Conservation (phyloP, 2,329 filamentous ascomycete genomes). For the Emmonsiellopsis sp. region DNA sequence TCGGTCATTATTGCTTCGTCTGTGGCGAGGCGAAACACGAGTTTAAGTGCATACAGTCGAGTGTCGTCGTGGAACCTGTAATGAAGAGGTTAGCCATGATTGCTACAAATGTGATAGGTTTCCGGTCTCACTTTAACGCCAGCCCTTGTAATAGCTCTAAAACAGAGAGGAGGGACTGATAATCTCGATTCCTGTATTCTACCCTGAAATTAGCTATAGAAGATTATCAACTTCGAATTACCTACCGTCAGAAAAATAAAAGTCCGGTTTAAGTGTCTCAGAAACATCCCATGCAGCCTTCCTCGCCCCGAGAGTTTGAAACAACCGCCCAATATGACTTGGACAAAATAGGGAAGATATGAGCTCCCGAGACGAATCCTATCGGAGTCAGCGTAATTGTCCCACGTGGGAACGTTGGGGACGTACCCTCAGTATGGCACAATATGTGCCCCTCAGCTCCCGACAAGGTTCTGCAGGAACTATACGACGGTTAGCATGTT, state of each 20-base stretch:
- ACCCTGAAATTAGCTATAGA: conserved; percentile 7
- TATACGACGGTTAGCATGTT: conserved; percentile 7
- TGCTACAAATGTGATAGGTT: not conserved
- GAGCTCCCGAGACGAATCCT: conserved; percentile 22
- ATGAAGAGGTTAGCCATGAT: not conserved
- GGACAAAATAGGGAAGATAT: conserved; percentile 28
- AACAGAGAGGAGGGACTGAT: conserved; percentile 22
- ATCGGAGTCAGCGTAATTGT: conserved; percentile 8
- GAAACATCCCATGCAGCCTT: conserved; percentile 34
- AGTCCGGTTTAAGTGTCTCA: conserved; percentile 18
- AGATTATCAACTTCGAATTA: not conserved
- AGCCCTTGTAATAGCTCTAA: conserved; percentile 23
- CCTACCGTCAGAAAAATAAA: conserved; percentile 16
- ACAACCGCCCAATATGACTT: conserved; percentile 40
- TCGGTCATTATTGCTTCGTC: conserved; percentile 25
- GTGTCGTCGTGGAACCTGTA: conserved; percentile 26
- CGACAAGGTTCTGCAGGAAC: conserved; percentile 47
- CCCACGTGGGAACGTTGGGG: conserved; percentile 17
- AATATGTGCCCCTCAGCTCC: conserved; percentile 52
- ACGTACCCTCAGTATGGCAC: conserved; percentile 41
- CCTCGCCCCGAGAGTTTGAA: conserved; percentile 49
- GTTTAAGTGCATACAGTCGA: conserved; percentile 20
- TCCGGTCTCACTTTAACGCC: conserved; percentile 19
- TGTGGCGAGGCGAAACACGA: conserved; percentile 28
- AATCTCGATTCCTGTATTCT: conserved; percentile 8